Percentiles rank a stretch among this genome's conserved stretches.
phyloP scores from a whole-genome alignment of 192 early-diverging fungal genomes.

The Entomortierella lignicola region DNA sequence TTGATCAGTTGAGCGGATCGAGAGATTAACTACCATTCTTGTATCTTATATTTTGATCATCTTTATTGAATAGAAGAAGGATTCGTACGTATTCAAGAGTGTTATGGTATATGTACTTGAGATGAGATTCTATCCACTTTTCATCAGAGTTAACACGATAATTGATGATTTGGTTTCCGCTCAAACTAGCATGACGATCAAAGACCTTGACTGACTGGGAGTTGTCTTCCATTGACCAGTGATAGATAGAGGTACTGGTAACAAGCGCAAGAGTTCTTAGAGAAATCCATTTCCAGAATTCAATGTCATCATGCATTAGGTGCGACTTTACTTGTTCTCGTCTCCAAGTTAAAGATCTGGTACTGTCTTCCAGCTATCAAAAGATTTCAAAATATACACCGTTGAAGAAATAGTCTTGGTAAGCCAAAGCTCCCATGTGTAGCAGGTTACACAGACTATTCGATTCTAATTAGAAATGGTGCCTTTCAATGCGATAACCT shows the following conservation, averaged over 20 bases:
- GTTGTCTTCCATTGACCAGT: conserved; percentile 97
- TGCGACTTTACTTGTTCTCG: conserved; percentile 96
- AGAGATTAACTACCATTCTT: background rate
- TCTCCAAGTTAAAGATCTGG: conserved; percentile 97
- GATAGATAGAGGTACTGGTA: conserved; percentile 89
- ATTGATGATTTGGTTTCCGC: conserved; percentile 94
- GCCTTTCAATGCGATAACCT: conserved; percentile 97
- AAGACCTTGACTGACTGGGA: conserved; percentile 89
- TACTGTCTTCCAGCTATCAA: conserved; percentile 82
- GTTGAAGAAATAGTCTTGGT: too few relatives aligned
- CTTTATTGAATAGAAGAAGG: too few relatives aligned
- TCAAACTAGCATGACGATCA: conserved; percentile 88
- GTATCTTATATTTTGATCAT: too few relatives aligned
- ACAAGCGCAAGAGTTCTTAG: conserved; percentile 88
- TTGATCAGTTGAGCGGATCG: background rate
- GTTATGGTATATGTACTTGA: conserved; percentile 50
- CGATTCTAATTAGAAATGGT: background rate
- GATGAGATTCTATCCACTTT: conserved; percentile 99
- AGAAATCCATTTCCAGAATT: conserved; percentile 97
- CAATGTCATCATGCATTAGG: conserved; percentile 86
- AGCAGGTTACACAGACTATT: too few relatives aligned
- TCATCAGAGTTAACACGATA: conserved; percentile 90
- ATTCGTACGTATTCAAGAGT: too few relatives aligned
- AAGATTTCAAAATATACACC: too few relatives aligned
- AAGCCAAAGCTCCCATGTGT: too few relatives aligned